Percentiles rank a stretch among this genome's conserved stretches.
Conservation (phyloP, 495 filamentous ascomycete genomes). For the Neurospora terricola region DNA sequence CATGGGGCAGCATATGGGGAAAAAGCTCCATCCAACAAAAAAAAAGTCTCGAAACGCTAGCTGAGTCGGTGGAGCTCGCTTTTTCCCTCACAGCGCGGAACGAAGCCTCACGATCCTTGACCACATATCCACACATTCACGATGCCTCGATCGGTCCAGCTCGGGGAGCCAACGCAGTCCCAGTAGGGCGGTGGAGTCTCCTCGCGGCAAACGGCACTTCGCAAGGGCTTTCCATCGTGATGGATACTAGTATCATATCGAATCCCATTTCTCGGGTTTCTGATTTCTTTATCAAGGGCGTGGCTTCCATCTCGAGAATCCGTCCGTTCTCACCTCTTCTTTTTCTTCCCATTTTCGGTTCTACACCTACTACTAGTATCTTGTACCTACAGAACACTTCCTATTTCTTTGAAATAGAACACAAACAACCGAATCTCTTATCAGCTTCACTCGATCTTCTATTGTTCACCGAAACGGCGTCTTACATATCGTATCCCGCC, state of each 20-base stretch:
- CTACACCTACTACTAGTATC: background rate
- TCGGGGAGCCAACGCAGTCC: background rate
- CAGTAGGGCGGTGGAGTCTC: background rate
- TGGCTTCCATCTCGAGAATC: background rate
- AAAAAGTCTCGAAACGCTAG: background rate
- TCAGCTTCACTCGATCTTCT: conserved; percentile 4
- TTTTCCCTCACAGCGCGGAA: background rate
- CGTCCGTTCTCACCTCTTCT: background rate
- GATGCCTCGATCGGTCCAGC: background rate
- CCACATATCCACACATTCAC: background rate
- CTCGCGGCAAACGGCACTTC: background rate
- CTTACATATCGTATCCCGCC: background rate
- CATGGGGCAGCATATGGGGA: background rate
- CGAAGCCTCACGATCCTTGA: background rate
- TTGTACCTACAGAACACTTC: background rate
- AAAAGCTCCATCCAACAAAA: background rate
- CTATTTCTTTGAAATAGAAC: background rate
- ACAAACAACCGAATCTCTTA: conserved; percentile 1
- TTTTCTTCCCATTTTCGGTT: background rate
- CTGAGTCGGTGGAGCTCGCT: background rate
- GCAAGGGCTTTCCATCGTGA: background rate
- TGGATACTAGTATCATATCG: background rate
- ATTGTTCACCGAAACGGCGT: background rate
- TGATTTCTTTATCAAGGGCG: background rate
- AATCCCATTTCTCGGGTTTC: background rate